Percentiles rank a stretch among this genome's conserved stretches.
Conservation (phyloP, 75 land plant genomes). For the Picea sitchensis region DNA sequence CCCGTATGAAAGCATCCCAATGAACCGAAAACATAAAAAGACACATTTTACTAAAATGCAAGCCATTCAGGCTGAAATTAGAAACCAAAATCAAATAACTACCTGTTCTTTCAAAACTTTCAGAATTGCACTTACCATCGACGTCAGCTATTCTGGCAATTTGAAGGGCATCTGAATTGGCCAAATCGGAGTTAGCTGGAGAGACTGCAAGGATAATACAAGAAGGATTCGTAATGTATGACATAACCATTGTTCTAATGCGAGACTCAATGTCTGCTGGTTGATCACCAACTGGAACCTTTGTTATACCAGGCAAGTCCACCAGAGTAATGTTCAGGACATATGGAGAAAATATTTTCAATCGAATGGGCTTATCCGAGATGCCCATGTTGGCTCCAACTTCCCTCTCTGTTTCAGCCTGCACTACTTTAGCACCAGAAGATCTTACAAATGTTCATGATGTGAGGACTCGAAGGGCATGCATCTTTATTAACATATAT, state of each 20-base stretch:
- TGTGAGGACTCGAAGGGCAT: neutral
- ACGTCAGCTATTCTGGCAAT: constrained; percentile 94
- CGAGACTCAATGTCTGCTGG: constrained; percentile 86
- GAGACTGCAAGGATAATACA: constrained; percentile 86
- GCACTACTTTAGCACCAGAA: constrained; percentile 13
- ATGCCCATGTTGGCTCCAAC: constrained; percentile 82
- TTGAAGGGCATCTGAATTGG: constrained; percentile 95
- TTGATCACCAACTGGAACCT: constrained; percentile 89
- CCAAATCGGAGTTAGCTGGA: constrained; percentile 91
- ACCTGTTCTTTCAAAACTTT: neutral
- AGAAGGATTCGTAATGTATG: constrained; percentile 73
- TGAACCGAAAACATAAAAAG: neutral
- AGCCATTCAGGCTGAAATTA: neutral
- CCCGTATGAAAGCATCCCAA: neutral
- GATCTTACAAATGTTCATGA: neutral
- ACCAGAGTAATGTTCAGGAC: constrained; percentile 88
- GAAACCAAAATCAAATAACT: neutral
- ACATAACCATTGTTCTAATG: constrained; percentile 77
- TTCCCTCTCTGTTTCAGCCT: constrained; percentile 91
- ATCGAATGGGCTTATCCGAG: constrained; percentile 78
- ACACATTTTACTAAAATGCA: neutral
- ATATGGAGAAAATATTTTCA: constrained; percentile 77
- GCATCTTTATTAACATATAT: neutral
- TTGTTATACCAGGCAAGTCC: constrained; percentile 87
- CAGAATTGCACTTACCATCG: constrained; percentile 48